phyloP scores from a whole-genome alignment of 2,329 filamentous ascomycete genomes.

The Sporothrix dimorphospora region DNA sequence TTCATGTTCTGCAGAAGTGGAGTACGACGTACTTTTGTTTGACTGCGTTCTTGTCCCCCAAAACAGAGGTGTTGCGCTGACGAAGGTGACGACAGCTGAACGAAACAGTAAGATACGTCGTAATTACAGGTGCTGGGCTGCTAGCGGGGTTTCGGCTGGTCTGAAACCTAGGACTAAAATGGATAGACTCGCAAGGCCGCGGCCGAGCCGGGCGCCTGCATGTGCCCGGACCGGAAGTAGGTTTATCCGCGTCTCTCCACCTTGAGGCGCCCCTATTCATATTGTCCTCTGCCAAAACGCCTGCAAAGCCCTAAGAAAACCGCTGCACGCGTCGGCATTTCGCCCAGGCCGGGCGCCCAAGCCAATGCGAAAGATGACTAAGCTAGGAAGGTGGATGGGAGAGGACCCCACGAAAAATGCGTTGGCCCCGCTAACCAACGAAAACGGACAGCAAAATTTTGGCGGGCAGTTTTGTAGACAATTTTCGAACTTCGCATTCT shows the following conservation, averaged over 20 bases:
- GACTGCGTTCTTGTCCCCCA: background rate
- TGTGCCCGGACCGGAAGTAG: slow-evolving; percentile 10
- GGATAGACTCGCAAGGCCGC: background rate
- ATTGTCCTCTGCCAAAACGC: slow-evolving; percentile 12
- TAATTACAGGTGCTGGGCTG: slow-evolving; percentile 4
- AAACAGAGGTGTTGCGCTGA: slow-evolving; percentile 10
- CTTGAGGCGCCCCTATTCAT: background rate
- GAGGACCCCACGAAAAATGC: slow-evolving; percentile 28
- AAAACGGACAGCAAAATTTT: slow-evolving; percentile 31
- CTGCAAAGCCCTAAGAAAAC: slow-evolving; percentile 25
- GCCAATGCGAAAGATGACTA: slow-evolving; percentile 15
- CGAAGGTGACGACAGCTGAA: slow-evolving; percentile 25
- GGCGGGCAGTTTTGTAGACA: slow-evolving; percentile 17
- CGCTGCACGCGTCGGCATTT: background rate
- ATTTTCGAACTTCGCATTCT: slow-evolving; percentile 18
- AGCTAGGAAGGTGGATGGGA: background rate
- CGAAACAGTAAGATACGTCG: background rate
- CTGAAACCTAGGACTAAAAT: slow-evolving; percentile 11
- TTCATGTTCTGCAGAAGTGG: slow-evolving; percentile 12
- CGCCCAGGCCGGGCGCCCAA: background rate
- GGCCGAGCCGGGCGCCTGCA: background rate
- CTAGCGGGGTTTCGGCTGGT: slow-evolving; percentile 22
- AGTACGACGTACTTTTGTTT: background rate
- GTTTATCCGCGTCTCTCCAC: background rate
- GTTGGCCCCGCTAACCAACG: slow-evolving; percentile 25